phyloP scores from a whole-genome alignment of 805 yeast species.

The Metschnikowia orientalis region DNA sequence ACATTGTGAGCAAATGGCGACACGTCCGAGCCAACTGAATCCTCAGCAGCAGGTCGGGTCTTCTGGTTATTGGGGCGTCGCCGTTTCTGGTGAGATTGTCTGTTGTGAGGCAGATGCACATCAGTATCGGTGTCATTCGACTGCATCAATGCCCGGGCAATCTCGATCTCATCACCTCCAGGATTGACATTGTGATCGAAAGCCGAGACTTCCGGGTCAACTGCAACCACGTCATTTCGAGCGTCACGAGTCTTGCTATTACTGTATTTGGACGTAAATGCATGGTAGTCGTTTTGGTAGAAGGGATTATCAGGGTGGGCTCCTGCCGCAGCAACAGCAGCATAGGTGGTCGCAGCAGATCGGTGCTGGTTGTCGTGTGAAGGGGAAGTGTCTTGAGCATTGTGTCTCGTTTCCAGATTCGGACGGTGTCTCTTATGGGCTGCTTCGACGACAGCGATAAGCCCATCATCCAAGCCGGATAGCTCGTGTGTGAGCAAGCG shows the following conservation, averaged over 20 bases:
- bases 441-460: constrained; percentile 59
- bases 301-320: constrained; percentile 19
- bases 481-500: constrained; percentile 38
- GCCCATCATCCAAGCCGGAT: constrained; percentile 41
- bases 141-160: constrained; percentile 62
- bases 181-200: constrained; percentile 24
- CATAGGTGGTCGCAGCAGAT: constrained; percentile 22
- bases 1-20: constrained; percentile 1
- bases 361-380: constrained; percentile 6
- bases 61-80: too few relatives aligned
- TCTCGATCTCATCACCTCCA: constrained; percentile 55
- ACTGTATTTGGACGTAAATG: constrained; percentile 10
- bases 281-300: constrained; percentile 13
- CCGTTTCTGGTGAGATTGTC: too few relatives aligned
- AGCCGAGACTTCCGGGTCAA: constrained; percentile 56
- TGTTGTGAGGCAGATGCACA: too few relatives aligned
- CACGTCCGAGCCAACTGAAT: not conserved
- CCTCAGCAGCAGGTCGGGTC: too few relatives aligned
- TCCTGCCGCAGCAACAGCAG: constrained; percentile 34
- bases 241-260: constrained; percentile 6
- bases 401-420: constrained; percentile 15
- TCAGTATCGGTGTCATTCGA: constrained; percentile 41
- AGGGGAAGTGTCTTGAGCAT: constrained; percentile 4
- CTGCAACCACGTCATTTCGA: constrained; percentile 38
- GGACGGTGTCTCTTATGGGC: constrained; percentile 41